Evolutionary conservation across 768 basidiomycete genomes (phyloP).

Genomic region (Dioszegia aurantiaca): DNA sequence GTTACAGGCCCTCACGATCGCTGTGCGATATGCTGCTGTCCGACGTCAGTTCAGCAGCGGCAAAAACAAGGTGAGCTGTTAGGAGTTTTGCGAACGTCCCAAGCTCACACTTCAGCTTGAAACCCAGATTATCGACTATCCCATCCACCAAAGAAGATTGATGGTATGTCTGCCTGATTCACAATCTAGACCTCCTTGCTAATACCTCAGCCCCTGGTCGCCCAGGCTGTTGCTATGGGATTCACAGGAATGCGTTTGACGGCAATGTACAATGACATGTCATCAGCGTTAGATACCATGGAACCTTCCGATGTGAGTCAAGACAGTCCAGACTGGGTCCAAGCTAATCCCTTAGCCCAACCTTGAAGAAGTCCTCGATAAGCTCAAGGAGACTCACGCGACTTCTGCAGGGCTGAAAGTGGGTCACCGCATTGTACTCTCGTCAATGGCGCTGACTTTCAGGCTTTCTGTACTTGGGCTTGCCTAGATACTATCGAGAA

Average conservation of each 20-base stretch:
- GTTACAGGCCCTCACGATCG: constrained; percentile 54
- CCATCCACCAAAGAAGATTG: constrained; percentile 53
- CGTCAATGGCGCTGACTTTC: neutral
- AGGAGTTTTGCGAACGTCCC: neutral
- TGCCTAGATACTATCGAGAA: constrained; percentile 55
- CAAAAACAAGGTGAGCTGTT: constrained; percentile 50
- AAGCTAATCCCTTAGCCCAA: constrained; percentile 40
- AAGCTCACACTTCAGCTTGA: constrained; percentile 41
- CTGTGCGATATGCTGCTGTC: constrained; percentile 55
- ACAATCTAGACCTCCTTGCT: neutral
- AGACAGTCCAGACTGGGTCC: too few relatives aligned
- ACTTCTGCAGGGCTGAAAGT: constrained; percentile 55
- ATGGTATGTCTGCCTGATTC: constrained; percentile 44
- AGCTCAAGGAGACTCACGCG: constrained; percentile 56
- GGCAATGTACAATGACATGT: constrained; percentile 51
- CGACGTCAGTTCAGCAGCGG: constrained; percentile 54
- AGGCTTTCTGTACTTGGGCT: constrained; percentile 56
- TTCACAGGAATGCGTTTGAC: constrained; percentile 50
- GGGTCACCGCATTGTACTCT: neutral
- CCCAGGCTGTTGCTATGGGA: constrained; percentile 52
- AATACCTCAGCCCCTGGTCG: constrained; percentile 48
- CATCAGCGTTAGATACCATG: constrained; percentile 49
- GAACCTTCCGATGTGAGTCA: constrained; percentile 50
- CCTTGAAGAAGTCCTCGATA: constrained; percentile 52
- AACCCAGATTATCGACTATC: constrained; percentile 55